phyloP scores from a whole-genome alignment of 148 eudicot species.

The Diospyros lotus region DNA sequence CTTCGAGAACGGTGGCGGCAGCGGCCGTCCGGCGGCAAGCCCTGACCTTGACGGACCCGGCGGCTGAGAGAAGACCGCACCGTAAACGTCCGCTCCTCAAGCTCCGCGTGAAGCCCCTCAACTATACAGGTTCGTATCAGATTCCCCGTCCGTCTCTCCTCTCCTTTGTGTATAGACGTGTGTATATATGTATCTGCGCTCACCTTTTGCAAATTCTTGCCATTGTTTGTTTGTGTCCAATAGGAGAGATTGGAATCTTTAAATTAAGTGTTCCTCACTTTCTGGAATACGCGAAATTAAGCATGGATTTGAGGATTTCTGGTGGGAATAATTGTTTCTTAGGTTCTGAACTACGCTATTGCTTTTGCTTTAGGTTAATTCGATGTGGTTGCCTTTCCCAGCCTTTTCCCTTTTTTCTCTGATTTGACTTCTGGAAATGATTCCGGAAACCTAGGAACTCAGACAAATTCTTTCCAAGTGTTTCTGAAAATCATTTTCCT shows the following conservation, averaged over 20 bases:
- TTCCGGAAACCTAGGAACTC: no score
- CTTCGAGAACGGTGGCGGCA: constrained; percentile 9
- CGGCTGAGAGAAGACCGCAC: constrained; percentile 39
- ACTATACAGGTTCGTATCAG: no score
- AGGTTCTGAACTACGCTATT: no score
- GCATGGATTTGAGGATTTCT: neutral
- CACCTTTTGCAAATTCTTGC: neutral
- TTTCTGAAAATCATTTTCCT: no score
- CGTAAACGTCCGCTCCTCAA: constrained; percentile 39
- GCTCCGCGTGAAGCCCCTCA: constrained; percentile 65
- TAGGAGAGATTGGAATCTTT: neutral
- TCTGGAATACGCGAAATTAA: neutral
- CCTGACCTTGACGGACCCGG: constrained; percentile 52
- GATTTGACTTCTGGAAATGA: no score
- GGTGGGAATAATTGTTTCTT: no score
- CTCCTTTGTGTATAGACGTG: neutral
- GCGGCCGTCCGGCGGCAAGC: constrained; percentile 25
- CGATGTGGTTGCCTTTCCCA: no score
- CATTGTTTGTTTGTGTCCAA: neutral
- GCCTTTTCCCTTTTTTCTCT: no score
- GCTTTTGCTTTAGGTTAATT: no score
- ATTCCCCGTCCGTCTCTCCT: neutral
- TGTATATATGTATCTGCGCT: neutral
- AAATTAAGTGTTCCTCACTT: no score
- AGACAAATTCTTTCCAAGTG: no score